A percentile compares a stretch with the other conserved stretches of the same genome.
These are phyloP conservation scores for Tulasnella sp. DNA, from an alignment of 768 basidiomycete genomes.

Conservation along the genomic window DNA sequence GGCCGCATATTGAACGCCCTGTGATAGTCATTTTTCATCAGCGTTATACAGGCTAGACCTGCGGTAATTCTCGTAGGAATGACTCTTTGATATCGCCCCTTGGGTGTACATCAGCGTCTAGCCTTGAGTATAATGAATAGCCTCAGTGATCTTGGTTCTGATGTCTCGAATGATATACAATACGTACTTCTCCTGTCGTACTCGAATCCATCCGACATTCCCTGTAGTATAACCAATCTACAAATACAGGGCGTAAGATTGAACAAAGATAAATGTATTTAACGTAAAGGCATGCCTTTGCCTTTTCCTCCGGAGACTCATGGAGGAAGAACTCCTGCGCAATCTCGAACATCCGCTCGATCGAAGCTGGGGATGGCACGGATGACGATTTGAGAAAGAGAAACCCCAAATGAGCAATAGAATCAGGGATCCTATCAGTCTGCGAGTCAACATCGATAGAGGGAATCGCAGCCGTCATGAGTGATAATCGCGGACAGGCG, in stretches of 20 bases:
- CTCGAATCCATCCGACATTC: slow-evolving; percentile 17
- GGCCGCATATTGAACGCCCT: slow-evolving; percentile 19
- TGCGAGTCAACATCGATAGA: neutral
- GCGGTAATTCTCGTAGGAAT: no score
- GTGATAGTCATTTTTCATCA: neutral
- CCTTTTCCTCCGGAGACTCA: slow-evolving; percentile 14
- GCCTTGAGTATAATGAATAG: slow-evolving; percentile 1
- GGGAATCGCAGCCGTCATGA: neutral
- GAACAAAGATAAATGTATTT: neutral
- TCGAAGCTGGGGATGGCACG: neutral
- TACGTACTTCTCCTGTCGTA: slow-evolving; percentile 16
- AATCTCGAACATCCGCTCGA: slow-evolving; percentile 15
- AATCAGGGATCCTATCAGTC: neutral
- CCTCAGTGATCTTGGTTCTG: neutral
- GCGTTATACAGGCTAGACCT: no score
- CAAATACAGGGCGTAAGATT: neutral
- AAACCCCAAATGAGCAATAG: slow-evolving; percentile 17
- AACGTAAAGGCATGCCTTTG: neutral
- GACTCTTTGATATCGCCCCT: slow-evolving; percentile 19
- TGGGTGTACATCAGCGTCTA: slow-evolving; percentile 14
- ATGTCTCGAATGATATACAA: neutral
- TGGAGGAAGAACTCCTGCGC: slow-evolving; percentile 16
- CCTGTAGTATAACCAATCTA: slow-evolving; percentile 14
- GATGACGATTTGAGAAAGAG: slow-evolving; percentile 12
- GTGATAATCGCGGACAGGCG: no score